Evolutionary conservation across 2,329 filamentous ascomycete genomes (phyloP), one percentile per base, ranked within the genome.

Genomic region (Fusarium albidum): DNA sequence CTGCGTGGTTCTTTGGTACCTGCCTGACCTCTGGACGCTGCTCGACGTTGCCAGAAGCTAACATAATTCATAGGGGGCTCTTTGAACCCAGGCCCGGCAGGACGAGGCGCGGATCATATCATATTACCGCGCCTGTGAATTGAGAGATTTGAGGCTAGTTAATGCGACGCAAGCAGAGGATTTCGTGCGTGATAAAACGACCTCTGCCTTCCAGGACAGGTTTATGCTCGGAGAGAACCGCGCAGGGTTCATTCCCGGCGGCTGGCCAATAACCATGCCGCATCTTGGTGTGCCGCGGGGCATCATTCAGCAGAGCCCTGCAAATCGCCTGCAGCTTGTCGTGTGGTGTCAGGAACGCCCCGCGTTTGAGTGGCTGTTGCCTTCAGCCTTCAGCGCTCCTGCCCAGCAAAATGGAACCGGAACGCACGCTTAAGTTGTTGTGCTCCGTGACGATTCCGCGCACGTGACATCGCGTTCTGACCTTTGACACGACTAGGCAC

Each of bases 331-430:
- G 68, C 69, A 70, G 68, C 66, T 58, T 65, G 62, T 62, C 47
- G 58, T 57, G 54, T 59, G 58, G 62, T 69, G 69, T 66, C 71
- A 73, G 71, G 71, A 71, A 73, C 71, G 69, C 68, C 71, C 70
- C 69, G 67, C 71, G 65, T 68, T 68, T 67, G 63, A 67, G 63
- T 68, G 66, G 69, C 57, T 59, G 51, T 57, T 37, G 11, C 14
- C 14, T 54, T 21, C 21, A 21, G 21, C 21, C 26, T 50, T 57
- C 43, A 45, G 27, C 34, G 34, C 38, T 44, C 35, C 29, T 48
- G 35, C 49, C 21, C 12, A n/a, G 15, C n/a, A 8, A 11, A n/a
- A n/a, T 28, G 34, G 27, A 31, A 37, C 42, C 29, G 13, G 31
- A 10, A 21, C 41, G 31, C 14, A 45, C 32, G 27, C 32, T 33